Base-by-base conservation (phyloP, 2,329 filamentous ascomycete genomes). In the Chlorencoelia australis region DNA sequence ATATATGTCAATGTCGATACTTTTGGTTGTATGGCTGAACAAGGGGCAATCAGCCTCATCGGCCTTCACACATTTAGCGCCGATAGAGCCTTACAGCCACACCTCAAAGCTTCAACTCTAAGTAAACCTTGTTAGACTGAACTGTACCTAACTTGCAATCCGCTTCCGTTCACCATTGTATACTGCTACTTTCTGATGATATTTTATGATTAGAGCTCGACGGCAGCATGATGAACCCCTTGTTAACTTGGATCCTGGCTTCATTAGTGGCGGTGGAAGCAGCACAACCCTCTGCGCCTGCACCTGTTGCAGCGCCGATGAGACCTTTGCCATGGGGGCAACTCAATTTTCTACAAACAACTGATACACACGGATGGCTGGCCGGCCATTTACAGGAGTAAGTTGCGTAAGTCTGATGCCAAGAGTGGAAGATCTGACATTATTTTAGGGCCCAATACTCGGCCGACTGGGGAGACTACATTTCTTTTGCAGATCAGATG, bases 391-490 rank as follows among this genome's bases (percentile, higher is more conserved):
- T 96, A 4, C 80, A 88, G 65, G 91, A 98, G 79, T 86, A 65
- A 54, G 71, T 32, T 15, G 26, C n/a, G n/a, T 5, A 19, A 11
- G 6, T 14, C 15, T 24, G 10, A 3, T 15, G 15, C 6, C 14
- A 8, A 16, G 5, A 31, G 7, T n/a, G 5, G n/a, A 13, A 11
- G n/a, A 17, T 14, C 38, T 55, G 31, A 53, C 34, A 16, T 11
- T 30, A 7, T 3, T 27, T 18, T 44, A 86, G 82, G 63, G 71
- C 86, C 3, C 89, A 91, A 42, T 98, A 93, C 61, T 88, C 85
- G 5, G 89, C 86, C 30, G 91, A 98, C 60, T 96, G 91, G 87
- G 91, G 91, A 40, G 91, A 98, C 62, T 98, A 96, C 60, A 73
- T 96, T 51, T 95, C 89, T 5, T 95, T 98, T 56, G 76, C 87